Base-by-base conservation (phyloP, 2,329 filamentous ascomycete species). In the Phaeosphaeriaceae sp. region DNA sequence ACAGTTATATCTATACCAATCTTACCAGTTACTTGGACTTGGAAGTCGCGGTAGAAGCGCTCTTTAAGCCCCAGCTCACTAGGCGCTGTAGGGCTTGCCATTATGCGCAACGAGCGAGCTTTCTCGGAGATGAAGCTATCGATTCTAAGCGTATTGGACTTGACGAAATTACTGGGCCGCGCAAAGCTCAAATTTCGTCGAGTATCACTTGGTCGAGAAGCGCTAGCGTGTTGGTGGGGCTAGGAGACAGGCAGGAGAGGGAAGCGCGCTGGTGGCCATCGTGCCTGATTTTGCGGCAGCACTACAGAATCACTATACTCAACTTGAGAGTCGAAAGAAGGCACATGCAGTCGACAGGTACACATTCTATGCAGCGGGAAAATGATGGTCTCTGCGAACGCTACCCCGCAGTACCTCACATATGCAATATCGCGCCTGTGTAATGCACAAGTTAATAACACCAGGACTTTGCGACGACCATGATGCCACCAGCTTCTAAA, bases 1-100 rank as follows among this genome's bases (percentile, higher is more conserved):
- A 1, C 15, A 2, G 6, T 1, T 13, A 1, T 4, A 10, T 5
- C 20, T 1, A 31, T 24, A 67, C 24, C 45, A 47, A 17, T 7
- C 65, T 59, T 80, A 93, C 91, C 84, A 48, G 87, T 86, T 51
- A 91, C 86, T 76, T 91, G 89, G 68, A 88, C 84, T 65, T 92
- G 89, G 71, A 97, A 97, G 73, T 92, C 90, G 67, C 88, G 87
- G 76, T 94, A 93, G 81, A 97, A 97, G 40, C 87, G 87, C 72
- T 94, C 89, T 66, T 93, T 95, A 56, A 87, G 79, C 5, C 72
- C 73, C 13, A 64, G 54, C n/a, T 71, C 70, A 19, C 61, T 54
- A 22, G 62, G 66, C 3, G 60, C 40, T n/a, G 58, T 63, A 7
- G 58, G 20, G 22, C 56, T 53, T 40, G 53, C 59, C 58, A 70